phyloP scores from a whole-genome alignment of 805 yeast genomes.

The Saccharomyces paradoxus region DNA sequence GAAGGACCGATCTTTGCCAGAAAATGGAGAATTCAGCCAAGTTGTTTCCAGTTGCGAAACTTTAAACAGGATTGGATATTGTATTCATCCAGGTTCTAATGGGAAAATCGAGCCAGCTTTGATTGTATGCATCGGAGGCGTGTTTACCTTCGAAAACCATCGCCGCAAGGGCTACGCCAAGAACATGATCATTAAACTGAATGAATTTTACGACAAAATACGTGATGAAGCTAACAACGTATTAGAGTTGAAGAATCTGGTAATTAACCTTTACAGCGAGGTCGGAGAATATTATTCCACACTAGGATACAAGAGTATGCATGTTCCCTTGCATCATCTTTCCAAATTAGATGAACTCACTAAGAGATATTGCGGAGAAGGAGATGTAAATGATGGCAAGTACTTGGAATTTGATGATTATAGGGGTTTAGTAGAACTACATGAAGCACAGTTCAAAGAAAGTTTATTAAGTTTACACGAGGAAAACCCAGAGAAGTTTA shows the following conservation, averaged over 20 bases:
- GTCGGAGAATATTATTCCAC: slow-evolving; percentile 58
- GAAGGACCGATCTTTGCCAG: slow-evolving; percentile 20
- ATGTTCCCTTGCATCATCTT: slow-evolving; percentile 32
- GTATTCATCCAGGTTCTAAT: slow-evolving; percentile 17
- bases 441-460: slow-evolving; percentile 16
- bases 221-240: slow-evolving; percentile 14
- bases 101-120: slow-evolving; percentile 26
- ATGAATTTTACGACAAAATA: slow-evolving; percentile 29
- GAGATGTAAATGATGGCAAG: slow-evolving; percentile 10
- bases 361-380: slow-evolving; percentile 10
- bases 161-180: slow-evolving; percentile 53
- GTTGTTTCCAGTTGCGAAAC: slow-evolving; percentile 38
- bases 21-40: slow-evolving; percentile 22
- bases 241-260: slow-evolving; percentile 25
- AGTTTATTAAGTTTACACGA: slow-evolving; percentile 16
- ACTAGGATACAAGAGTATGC: slow-evolving; percentile 49
- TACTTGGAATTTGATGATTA: slow-evolving; percentile 29
- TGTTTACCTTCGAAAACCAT: slow-evolving; percentile 40
- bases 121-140: slow-evolving; percentile 49
- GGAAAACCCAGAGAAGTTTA: slow-evolving; percentile 15
- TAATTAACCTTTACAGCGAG: slow-evolving; percentile 58
- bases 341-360: slow-evolving; percentile 17
- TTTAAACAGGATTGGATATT: slow-evolving; percentile 32
- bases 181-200: slow-evolving; percentile 36
- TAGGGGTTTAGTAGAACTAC: slow-evolving; percentile 24